phyloP scores from a whole-genome alignment of 1,139 yeast genomes.

The Yamadazyma triangularis region DNA sequence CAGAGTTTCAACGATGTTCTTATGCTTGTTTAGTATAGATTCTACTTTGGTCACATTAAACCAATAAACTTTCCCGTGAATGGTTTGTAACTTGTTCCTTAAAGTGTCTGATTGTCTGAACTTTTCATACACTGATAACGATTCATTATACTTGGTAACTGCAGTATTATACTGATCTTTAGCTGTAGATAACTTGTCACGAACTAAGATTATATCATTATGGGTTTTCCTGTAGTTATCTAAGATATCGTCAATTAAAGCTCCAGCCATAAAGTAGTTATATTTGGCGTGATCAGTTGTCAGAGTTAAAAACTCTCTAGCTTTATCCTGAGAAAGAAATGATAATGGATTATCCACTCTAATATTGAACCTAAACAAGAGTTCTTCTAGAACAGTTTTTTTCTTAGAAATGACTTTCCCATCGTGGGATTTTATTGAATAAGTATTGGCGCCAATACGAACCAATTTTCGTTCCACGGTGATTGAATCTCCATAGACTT shows the following conservation, averaged over 20 bases:
- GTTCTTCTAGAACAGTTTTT: slow-evolving; percentile 61
- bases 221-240: slow-evolving; percentile 44
- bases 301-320: slow-evolving; percentile 80
- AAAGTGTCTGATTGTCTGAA: slow-evolving; percentile 40
- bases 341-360: slow-evolving; percentile 91
- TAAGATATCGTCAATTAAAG: slow-evolving; percentile 60
- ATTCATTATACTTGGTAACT: slow-evolving; percentile 27
- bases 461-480: slow-evolving; percentile 67
- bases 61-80: slow-evolving; percentile 68
- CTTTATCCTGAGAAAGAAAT: slow-evolving; percentile 89
- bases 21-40: slow-evolving; percentile 15
- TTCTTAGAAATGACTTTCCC: slow-evolving; percentile 54
- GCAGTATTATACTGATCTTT: slow-evolving; percentile 22
- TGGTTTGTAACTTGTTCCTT: slow-evolving; percentile 36
- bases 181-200: slow-evolving; percentile 32
- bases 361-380: slow-evolving; percentile 67
- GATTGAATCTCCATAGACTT: slow-evolving; percentile 62
- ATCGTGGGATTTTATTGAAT: slow-evolving; percentile 47
- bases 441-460: slow-evolving; percentile 45
- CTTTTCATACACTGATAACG: slow-evolving; percentile 32
- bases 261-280: slow-evolving; percentile 74
- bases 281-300: slow-evolving; percentile 70
- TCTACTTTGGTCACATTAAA: slow-evolving; percentile 43
- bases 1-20: slow-evolving; percentile 16
- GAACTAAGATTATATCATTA: slow-evolving; percentile 35